Evolutionary conservation across 768 basidiomycete genomes (phyloP), one percentile per base, ranked within the genome.

Genomic region (Russula vinacea): DNA sequence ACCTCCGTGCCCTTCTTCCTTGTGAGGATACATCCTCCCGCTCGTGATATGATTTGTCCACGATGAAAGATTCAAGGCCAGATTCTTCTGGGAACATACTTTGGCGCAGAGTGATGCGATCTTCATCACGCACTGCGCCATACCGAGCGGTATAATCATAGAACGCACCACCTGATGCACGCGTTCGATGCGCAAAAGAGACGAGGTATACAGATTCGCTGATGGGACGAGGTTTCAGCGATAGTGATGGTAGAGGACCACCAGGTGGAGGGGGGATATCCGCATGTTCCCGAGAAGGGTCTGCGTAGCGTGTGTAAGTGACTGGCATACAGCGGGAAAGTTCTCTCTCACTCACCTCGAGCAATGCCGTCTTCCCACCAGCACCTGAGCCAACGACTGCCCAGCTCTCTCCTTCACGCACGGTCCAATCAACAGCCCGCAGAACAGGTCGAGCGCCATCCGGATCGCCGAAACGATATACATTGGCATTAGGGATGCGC

Each of bases 111-210:
- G 94, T 92, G 58, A 86, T 73, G 33, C 83, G 81, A 71, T 96
- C 95, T 71, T 89, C 91, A 19, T 96, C 94, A 19, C 89, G 79
- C 44, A 94, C 83, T 0, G 91, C 89, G 24, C 92, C 93, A 72
- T 98, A 98, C 3, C 94, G 85, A 3, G 94, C 93, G 0, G 93
- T 90, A 71, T 89, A 97, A 75, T 98, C 95, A 65, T 90, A 89
- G 76, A 98, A 98, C 13, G 83, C 90, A 9, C 88, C 86, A 0
- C 84, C 84, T 0, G 80, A 76, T 1, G 78, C 78, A 22, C 80
- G 78, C 1, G 81, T 77, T 19, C 85, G 80, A 65, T 89, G 85
- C 0, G 85, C 80, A 66, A 90, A 91, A 0, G 87, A 85, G 10
- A 92, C 88, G 39, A 85, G 73, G 17, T 80, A 76, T 39, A 90